Conservation (phyloP, 1,284 basidiomycete species). For the Austroboletus rostrupii region DNA sequence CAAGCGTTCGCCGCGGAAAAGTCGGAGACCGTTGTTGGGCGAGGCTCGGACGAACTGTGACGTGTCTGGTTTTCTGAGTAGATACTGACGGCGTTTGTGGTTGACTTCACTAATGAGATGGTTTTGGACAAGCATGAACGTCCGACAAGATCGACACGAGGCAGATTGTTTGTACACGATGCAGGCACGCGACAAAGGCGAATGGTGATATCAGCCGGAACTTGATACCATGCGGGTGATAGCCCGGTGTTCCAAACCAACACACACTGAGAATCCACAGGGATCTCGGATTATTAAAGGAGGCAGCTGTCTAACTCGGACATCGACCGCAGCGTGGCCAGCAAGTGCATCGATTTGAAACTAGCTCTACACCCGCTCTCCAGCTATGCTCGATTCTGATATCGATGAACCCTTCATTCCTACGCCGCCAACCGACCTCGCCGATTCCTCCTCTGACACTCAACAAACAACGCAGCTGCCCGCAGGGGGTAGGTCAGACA, state of each 20-base stretch:
- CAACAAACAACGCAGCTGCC: slow-evolving; percentile 25
- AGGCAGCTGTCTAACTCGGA: background rate
- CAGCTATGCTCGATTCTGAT: slow-evolving; percentile 28
- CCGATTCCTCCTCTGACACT: slow-evolving; percentile 30
- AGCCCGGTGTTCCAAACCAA: slow-evolving; percentile 6
- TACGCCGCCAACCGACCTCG: slow-evolving; percentile 27
- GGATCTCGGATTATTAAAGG: slow-evolving; percentile 15
- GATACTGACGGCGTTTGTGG: slow-evolving; percentile 12
- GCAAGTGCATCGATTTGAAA: slow-evolving; percentile 7
- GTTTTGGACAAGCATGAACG: slow-evolving; percentile 1
- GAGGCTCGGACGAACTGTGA: slow-evolving; percentile 37
- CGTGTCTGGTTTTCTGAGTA: slow-evolving; percentile 9
- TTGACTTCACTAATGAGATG: slow-evolving; percentile 21
- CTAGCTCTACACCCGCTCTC: slow-evolving; percentile 7
- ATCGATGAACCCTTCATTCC: slow-evolving; percentile 30
- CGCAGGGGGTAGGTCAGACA: slow-evolving; percentile 14
- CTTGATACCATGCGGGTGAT: slow-evolving; percentile 27
- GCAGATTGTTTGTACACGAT: slow-evolving; percentile 21
- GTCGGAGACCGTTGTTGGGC: slow-evolving; percentile 32
- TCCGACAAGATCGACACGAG: slow-evolving; percentile 19
- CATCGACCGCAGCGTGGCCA: slow-evolving; percentile 14
- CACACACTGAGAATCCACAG: slow-evolving; percentile 6
- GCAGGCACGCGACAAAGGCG: slow-evolving; percentile 21
- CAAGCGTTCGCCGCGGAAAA: slow-evolving; percentile 60
- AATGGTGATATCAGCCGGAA: slow-evolving; percentile 16